phyloP scores from a whole-genome alignment of 2,329 filamentous ascomycete species.

The Pestalotiopsis fici region DNA sequence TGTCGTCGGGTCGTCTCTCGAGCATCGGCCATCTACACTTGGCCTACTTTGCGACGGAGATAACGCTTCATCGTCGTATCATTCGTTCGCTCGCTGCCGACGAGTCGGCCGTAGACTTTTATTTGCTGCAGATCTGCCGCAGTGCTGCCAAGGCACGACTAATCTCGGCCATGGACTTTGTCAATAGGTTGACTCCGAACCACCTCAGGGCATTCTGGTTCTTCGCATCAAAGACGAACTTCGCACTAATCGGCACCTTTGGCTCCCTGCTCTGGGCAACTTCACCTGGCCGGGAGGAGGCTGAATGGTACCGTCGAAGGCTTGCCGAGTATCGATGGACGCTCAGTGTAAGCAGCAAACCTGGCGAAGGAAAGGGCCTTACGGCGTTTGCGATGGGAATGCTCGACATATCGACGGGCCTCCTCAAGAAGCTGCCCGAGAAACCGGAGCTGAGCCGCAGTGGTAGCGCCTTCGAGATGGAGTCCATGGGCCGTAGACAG shows the following conservation, averaged over 20 bases:
- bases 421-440: slow-evolving; percentile 70
- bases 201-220: slow-evolving; percentile 94
- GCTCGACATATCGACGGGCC: slow-evolving; percentile 69
- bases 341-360: slow-evolving; percentile 79
- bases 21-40: slow-evolving; percentile 81
- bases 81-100: slow-evolving; percentile 71
- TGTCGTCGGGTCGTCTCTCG: slow-evolving; percentile 48
- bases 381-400: slow-evolving; percentile 77
- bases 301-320: slow-evolving; percentile 85
- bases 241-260: slow-evolving; percentile 93
- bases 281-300: slow-evolving; percentile 82
- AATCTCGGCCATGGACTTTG: slow-evolving; percentile 96
- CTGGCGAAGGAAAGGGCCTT: slow-evolving; percentile 57
- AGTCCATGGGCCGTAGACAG: slow-evolving; percentile 32
- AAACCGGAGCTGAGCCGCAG: slow-evolving; percentile 67
- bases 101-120: slow-evolving; percentile 62
- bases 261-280: slow-evolving; percentile 89
- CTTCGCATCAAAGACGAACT: slow-evolving; percentile 85
- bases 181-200: slow-evolving; percentile 84
- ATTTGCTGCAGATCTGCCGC: slow-evolving; percentile 89
- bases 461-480: slow-evolving; percentile 51
- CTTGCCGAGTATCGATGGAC: slow-evolving; percentile 94
- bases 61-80: slow-evolving; percentile 88
- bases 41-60: slow-evolving; percentile 91
- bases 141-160: slow-evolving; percentile 91